phyloP scores from a whole-genome alignment of 164 flowering plant genomes.

The grape (Vitis vinifera) region ASM3070453v1 NC_081807.1:19950501-19951000 shows the following conservation, averaged over 20 bases:
- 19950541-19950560: constrained; percentile 32
- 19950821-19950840: constrained; percentile 25
- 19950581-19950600: constrained; percentile 44
- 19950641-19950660: constrained; percentile 39
- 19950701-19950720: constrained; percentile 37
- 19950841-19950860: constrained; percentile 36
- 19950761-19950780: constrained; percentile 17
- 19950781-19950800: constrained; percentile 37
- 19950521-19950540: constrained; percentile 36
- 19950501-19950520: constrained; percentile 35
- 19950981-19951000: constrained; percentile 21
- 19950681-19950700: constrained; percentile 37
- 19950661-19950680: constrained; percentile 36
- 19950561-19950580: constrained; percentile 32
- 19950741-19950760: constrained; percentile 38
- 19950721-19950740: constrained; percentile 40
- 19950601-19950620: constrained; percentile 45
- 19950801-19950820: constrained; percentile 30
- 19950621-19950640: constrained; percentile 34
- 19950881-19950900: constrained; percentile 41
- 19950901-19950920: constrained; percentile 39
- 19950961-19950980: constrained; percentile 36
- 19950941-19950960: constrained; percentile 37
- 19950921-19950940: constrained; percentile 30
- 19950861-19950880: constrained; percentile 34